A percentile compares a stretch with the other conserved stretches of the same genome.
phyloP scores from a whole-genome alignment of 2,329 filamentous ascomycete species.

The Sporothrix pallida region DNA sequence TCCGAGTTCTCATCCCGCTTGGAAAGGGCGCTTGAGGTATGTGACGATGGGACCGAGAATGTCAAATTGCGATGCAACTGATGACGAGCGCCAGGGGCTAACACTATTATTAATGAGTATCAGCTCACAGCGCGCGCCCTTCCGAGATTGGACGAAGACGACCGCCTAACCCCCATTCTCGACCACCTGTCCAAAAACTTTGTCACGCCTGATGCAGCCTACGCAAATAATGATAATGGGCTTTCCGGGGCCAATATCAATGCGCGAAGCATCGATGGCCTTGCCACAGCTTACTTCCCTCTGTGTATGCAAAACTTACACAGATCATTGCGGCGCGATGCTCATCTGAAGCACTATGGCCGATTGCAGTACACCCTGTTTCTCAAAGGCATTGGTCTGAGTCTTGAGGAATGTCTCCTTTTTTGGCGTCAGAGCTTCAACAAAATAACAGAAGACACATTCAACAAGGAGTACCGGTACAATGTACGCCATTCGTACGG shows the following conservation, averaged over 20 bases:
- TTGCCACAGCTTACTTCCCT: constrained; percentile 82
- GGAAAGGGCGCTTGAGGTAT: constrained; percentile 81
- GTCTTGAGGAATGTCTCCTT: constrained; percentile 84
- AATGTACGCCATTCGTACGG: constrained; percentile 95
- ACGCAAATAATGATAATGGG: constrained; percentile 65
- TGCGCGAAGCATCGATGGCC: constrained; percentile 77
- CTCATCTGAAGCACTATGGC: constrained; percentile 90
- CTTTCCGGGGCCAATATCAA: constrained; percentile 76
- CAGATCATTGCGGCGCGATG: constrained; percentile 80
- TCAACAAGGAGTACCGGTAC: constrained; percentile 97
- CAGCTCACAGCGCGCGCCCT: constrained; percentile 84
- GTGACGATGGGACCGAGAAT: constrained; percentile 36
- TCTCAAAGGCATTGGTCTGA: constrained; percentile 92
- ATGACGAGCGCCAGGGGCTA: not conserved
- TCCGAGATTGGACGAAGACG: constrained; percentile 93
- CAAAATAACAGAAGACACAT: constrained; percentile 87
- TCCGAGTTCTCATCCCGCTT: constrained; percentile 82
- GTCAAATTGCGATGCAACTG: no score
- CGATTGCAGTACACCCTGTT: constrained; percentile 95
- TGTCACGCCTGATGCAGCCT: constrained; percentile 84
- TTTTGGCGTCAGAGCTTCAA: constrained; percentile 92
- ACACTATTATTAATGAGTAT: not conserved
- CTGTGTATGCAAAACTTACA: constrained; percentile 95
- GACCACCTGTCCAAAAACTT: constrained; percentile 93
- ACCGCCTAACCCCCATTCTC: constrained; percentile 74